Evolutionary conservation across 495 filamentous ascomycete species (phyloP).

Genomic region (Lophiotrema nucula): DNA sequence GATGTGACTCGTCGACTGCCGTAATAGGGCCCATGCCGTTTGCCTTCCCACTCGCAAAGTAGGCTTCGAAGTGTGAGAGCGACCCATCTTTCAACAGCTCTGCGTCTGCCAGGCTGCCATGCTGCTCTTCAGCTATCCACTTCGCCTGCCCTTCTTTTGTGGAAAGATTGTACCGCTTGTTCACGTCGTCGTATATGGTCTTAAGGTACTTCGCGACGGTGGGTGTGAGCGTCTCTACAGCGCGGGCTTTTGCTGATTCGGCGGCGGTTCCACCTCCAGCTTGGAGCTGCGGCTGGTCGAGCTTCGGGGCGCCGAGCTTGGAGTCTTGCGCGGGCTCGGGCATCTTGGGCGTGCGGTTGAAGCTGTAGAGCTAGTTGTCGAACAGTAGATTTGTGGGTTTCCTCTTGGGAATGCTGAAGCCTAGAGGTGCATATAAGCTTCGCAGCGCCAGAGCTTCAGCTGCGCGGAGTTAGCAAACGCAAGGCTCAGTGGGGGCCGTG

Average conservation of each 20-base stretch:
- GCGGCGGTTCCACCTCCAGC: constrained; percentile 30
- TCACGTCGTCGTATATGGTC: constrained; percentile 25
- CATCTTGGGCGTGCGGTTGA: too few relatives aligned
- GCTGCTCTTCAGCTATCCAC: constrained; percentile 29
- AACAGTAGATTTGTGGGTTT: too few relatives aligned
- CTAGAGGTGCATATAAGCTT: too few relatives aligned
- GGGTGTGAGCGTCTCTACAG: constrained; percentile 19
- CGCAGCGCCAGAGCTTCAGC: too few relatives aligned
- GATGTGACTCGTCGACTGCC: constrained; percentile 44
- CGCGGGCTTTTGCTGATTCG: constrained; percentile 8
- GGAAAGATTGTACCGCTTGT: constrained; percentile 15
- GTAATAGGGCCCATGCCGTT: constrained; percentile 21
- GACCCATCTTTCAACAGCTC: constrained; percentile 25
- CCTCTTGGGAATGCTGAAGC: too few relatives aligned
- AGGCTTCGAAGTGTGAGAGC: constrained; percentile 17
- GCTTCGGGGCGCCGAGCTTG: constrained; percentile 23
- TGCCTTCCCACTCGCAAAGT: constrained; percentile 14
- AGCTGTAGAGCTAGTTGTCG: too few relatives aligned
- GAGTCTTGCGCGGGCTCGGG: constrained; percentile 10
- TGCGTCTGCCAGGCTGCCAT: constrained; percentile 2
- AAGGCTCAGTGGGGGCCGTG: too few relatives aligned
- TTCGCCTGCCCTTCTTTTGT: constrained; percentile 21
- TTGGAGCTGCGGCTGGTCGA: constrained; percentile 32
- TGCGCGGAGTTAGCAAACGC: too few relatives aligned
- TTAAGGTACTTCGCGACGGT: constrained; percentile 20